Conservation (phyloP, 1,284 basidiomycete genomes). For the Ceratobasidium sp. region DNA sequence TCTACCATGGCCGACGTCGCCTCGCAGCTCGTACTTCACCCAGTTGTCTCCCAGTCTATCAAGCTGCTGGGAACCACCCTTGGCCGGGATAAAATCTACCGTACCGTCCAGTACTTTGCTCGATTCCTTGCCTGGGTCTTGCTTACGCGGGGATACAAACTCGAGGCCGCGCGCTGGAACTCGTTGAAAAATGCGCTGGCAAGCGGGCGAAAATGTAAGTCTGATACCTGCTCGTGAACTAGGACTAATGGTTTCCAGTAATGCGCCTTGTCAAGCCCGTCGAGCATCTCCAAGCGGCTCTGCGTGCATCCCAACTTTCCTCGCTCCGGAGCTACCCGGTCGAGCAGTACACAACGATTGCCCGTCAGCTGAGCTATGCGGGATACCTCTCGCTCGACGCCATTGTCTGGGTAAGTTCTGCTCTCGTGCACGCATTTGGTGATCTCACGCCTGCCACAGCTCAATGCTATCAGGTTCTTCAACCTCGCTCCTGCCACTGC, state of each 20-base stretch:
- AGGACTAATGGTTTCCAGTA: constrained; percentile 58
- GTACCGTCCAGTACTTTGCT: constrained; percentile 90
- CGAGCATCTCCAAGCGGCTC: constrained; percentile 92
- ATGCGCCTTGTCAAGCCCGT: constrained; percentile 92
- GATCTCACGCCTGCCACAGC: constrained; percentile 54
- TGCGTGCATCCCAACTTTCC: constrained; percentile 69
- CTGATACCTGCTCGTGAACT: constrained; percentile 44
- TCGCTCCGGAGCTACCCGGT: constrained; percentile 55
- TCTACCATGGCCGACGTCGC: constrained; percentile 49
- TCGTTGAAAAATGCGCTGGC: constrained; percentile 82
- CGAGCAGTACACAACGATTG: constrained; percentile 84
- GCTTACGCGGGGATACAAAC: constrained; percentile 65
- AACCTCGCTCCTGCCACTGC: constrained; percentile 68
- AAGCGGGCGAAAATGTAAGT: constrained; percentile 78
- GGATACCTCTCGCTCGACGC: constrained; percentile 87
- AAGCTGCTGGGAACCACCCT: constrained; percentile 81
- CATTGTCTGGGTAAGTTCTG: constrained; percentile 77
- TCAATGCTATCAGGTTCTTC: constrained; percentile 73
- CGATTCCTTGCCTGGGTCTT: constrained; percentile 90
- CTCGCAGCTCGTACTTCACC: constrained; percentile 84
- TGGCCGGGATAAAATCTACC: constrained; percentile 93
- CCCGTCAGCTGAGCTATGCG: constrained; percentile 88
- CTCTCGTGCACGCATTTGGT: neutral
- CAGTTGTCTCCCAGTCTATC: constrained; percentile 74
- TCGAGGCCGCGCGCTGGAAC: constrained; percentile 73